Base-by-base conservation (phyloP, 169 alveolate genomes). In the Besnoitia besnoiti region DNA sequence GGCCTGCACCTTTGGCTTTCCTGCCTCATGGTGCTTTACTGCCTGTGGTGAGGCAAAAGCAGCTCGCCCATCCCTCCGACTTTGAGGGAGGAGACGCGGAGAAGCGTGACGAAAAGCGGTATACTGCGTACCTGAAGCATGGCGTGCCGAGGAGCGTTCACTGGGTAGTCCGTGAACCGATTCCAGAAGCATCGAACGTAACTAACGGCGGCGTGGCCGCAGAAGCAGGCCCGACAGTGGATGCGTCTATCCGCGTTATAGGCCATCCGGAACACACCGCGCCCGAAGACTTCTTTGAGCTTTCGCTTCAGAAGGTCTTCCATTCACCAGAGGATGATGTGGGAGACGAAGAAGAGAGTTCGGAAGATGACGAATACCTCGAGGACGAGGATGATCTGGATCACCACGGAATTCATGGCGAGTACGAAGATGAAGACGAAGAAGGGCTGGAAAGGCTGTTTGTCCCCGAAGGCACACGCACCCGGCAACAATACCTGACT, bases 111-210 rank as follows among this genome's bases (percentile, higher is more conserved):
- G 44, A 24, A n/a, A 44, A 16, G 40, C 50, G 87, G 59, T 27
- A 14, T 46, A 40, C 59, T 30, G 61, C 5, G 21, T 77, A 77
- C 47, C 0, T 27, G 33, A 21, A 44, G 35, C 85, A 77, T 46
- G 93, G 93, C 39, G 93, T 85, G 49, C 93, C 93, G 5, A 55
- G 49, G 46, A 77, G 93, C 55, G 93, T 90, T 40, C 93, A 90
- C 90, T 90, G 93, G 93, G 76, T 90, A 14, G 93, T 90, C 39
- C 84, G 93, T 30, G 93, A 77, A 67, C 21, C 79, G 33, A 16
- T 4, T 12, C 75, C 82, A 40, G 93, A 87, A 47, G 73, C 27
- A 8, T 73, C 84, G n/a, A 46, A 59, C 8, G 51, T n/a, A 67
- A 30, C 87, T 33, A 73, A 62, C 39, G 33, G 51, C 93, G 75